A percentile compares a stretch with the other conserved stretches of the same genome.
Evolutionary conservation across 129 eudicot genomes (phyloP).

Genomic region (Flaveria brownii): DNA sequence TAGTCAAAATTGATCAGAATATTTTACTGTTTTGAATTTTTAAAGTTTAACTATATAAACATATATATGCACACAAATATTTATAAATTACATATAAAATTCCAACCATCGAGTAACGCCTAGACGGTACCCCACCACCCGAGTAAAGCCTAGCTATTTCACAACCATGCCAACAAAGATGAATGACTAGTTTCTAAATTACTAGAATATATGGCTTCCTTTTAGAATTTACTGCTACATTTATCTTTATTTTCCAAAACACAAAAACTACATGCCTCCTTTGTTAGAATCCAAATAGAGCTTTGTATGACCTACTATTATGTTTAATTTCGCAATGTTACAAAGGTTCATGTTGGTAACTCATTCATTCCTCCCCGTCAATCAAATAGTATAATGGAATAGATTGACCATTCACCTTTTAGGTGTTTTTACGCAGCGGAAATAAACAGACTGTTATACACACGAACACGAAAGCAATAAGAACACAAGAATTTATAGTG

Average conservation of each 20-base stretch:
- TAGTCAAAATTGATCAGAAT: too few relatives aligned
- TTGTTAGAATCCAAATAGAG: neutral
- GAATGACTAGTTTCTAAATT: neutral
- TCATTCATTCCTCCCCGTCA: neutral
- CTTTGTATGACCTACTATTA: neutral
- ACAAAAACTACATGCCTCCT: neutral
- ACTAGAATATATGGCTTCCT: constrained; percentile 7
- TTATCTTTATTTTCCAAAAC: neutral
- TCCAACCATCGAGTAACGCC: too few relatives aligned
- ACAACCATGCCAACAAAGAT: neutral
- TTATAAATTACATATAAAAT: too few relatives aligned
- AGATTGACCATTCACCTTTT: neutral
- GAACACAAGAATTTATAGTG: too few relatives aligned
- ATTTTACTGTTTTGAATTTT: too few relatives aligned
- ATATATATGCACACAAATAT: too few relatives aligned
- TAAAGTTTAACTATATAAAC: too few relatives aligned
- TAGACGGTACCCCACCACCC: too few relatives aligned
- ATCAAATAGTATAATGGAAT: neutral
- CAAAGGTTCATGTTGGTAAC: neutral
- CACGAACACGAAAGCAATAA: too few relatives aligned
- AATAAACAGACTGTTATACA: too few relatives aligned
- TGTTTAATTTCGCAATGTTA: neutral
- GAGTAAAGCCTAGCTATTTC: too few relatives aligned
- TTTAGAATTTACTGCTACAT: neutral
- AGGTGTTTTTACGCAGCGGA: too few relatives aligned